Evolutionary conservation across 2,329 filamentous ascomycete genomes (phyloP).

Genomic region (Bertia moriformis): DNA sequence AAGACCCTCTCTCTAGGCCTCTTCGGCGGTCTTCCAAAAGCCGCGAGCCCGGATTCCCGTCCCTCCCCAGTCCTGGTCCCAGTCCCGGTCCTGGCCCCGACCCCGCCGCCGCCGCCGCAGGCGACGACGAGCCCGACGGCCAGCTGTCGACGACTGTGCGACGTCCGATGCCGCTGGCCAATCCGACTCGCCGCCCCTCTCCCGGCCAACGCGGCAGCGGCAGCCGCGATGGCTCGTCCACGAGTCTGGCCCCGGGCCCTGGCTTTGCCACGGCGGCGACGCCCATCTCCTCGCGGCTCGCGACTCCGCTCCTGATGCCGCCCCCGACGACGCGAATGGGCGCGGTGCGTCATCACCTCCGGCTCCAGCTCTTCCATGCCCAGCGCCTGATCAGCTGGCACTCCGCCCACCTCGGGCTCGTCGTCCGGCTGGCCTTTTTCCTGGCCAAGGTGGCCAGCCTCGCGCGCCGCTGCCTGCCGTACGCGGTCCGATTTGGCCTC

Average conservation of each 20-base stretch:
- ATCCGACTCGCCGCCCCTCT: slow-evolving; percentile 15
- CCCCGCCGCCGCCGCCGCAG: slow-evolving; percentile 7
- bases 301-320: slow-evolving; percentile 31
- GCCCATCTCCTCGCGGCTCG: slow-evolving; percentile 7
- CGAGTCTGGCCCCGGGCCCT: no score
- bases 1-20: slow-evolving; percentile 5
- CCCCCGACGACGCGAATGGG: slow-evolving; percentile 24
- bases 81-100: slow-evolving; percentile 4
- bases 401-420: slow-evolving; percentile 14
- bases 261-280: neutral
- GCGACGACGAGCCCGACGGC: no score
- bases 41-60: slow-evolving; percentile 14
- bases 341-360: slow-evolving; percentile 16
- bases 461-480: slow-evolving; percentile 56
- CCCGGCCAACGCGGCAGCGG: slow-evolving; percentile 12
- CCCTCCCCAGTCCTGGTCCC: slow-evolving; percentile 8
- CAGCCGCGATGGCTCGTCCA: slow-evolving; percentile 6
- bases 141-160: no score
- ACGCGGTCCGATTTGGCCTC: slow-evolving; percentile 48
- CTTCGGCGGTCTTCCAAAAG: slow-evolving; percentile 14
- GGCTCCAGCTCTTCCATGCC: slow-evolving; percentile 13
- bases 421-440: slow-evolving; percentile 47
- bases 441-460: slow-evolving; percentile 53
- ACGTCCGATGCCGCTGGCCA: slow-evolving; percentile 11
- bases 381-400: slow-evolving; percentile 18